These are phyloP conservation scores for Ensete glaucum DNA, from an alignment of 176 grass and related monocot species.

Conservation along the genomic window DNA sequence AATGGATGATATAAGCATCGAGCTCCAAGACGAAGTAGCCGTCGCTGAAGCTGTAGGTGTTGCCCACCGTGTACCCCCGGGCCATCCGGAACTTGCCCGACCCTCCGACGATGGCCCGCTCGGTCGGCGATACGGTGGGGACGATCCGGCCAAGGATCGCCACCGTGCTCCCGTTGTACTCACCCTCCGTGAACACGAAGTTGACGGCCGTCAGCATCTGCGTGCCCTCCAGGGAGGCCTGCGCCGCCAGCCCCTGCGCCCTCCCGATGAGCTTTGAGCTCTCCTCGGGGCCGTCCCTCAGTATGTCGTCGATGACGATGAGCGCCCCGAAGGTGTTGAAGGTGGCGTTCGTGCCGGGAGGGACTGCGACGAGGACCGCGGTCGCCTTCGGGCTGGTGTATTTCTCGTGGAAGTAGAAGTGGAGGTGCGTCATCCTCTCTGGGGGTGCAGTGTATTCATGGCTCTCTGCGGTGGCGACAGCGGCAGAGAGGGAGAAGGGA, in stretches of 20 bases:
- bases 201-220: conserved; percentile 23
- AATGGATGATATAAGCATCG: neutral
- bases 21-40: neutral
- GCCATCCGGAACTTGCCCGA: conserved; percentile 32
- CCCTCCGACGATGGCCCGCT: conserved; percentile 35
- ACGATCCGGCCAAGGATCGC: conserved; percentile 22
- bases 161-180: conserved; percentile 35
- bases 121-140: conserved; percentile 1
- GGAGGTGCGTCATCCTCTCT: conserved; percentile 2
- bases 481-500: neutral
- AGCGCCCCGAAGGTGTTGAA: conserved; percentile 14
- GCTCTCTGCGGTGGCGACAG: neutral
- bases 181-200: conserved; percentile 10
- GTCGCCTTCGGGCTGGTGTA: conserved; percentile 10
- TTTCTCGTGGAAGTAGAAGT: conserved; percentile 31
- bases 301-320: conserved; percentile 7
- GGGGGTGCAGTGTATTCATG: no score
- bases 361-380: neutral
- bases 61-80: neutral
- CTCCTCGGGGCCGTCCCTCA: conserved; percentile 25
- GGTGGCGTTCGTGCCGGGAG: neutral
- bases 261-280: conserved; percentile 25
- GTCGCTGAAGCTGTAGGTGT: neutral
- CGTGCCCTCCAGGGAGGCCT: conserved; percentile 6
- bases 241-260: conserved; percentile 29